These are phyloP conservation scores for Boeremia exigua DNA, from an alignment of 2,329 filamentous ascomycete genomes.

Conservation along the genomic window DNA sequence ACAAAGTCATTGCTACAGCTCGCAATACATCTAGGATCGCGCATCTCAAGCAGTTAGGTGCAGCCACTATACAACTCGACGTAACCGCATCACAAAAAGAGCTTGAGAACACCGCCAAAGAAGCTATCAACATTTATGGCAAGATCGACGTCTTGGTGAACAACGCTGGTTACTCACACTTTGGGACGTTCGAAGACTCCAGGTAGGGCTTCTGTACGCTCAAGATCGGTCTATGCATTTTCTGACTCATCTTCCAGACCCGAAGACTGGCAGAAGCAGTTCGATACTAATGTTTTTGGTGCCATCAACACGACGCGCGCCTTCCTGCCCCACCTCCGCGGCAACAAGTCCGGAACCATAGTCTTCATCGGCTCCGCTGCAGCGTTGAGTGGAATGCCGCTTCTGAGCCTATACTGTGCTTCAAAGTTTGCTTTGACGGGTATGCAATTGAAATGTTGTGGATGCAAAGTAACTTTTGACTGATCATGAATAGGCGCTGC, in stretches of 20 bases:
- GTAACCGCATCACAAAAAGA: too few relatives aligned
- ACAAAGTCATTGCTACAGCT: too few relatives aligned
- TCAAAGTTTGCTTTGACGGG: not conserved
- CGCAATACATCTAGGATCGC: too few relatives aligned
- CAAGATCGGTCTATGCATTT: not conserved
- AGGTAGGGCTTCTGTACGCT: not conserved
- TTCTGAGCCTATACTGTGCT: not conserved
- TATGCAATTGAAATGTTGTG: not conserved
- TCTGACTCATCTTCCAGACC: not conserved
- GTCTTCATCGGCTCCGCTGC: not conserved
- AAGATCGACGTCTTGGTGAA: too few relatives aligned
- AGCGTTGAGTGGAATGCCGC: not conserved
- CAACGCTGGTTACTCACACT: too few relatives aligned
- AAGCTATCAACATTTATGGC: too few relatives aligned
- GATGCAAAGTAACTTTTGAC: not conserved
- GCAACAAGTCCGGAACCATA: not conserved
- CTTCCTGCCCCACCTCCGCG: not conserved
- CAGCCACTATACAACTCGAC: too few relatives aligned
- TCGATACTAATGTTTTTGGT: not conserved
- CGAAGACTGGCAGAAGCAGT: not conserved
- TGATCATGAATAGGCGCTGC: not conserved
- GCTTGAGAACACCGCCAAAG: too few relatives aligned
- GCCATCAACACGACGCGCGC: not conserved
- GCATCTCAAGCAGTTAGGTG: too few relatives aligned
- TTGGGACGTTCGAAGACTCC: too few relatives aligned